Conservation (phyloP, 441 rosid genomes). For the Brassica hybrid region DNA sequence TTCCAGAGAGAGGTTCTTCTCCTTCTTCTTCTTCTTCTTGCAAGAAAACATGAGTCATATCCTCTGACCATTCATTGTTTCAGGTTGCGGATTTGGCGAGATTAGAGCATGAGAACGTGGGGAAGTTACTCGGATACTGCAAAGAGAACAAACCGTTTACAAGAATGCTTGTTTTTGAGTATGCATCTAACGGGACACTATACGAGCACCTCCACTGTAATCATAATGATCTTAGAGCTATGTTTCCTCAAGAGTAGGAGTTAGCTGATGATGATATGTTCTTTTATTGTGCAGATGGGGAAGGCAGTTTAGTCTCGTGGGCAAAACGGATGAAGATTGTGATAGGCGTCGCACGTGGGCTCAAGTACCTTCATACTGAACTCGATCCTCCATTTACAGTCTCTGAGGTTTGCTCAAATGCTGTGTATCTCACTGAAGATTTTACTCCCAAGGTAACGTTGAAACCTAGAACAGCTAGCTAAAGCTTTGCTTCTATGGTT, state of each 20-base stretch:
- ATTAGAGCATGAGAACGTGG: conserved; percentile 76
- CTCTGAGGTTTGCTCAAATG: conserved; percentile 82
- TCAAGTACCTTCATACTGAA: conserved; percentile 85
- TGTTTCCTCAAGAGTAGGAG: conserved; percentile 1
- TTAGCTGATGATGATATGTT: conserved; percentile 6
- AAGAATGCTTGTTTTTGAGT: conserved; percentile 95
- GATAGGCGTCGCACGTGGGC: conserved; percentile 82
- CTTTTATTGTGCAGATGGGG: conserved; percentile 71
- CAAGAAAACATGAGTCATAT: neutral
- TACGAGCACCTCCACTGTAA: conserved; percentile 97
- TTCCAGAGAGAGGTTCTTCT: conserved; percentile 82
- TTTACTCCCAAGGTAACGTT: conserved; percentile 82
- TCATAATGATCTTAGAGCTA: conserved; percentile 9
- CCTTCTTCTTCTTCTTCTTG: conserved; percentile 12
- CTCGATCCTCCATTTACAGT: conserved; percentile 89
- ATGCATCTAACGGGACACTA: conserved; percentile 98
- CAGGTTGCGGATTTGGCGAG: conserved; percentile 97
- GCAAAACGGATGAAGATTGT: conserved; percentile 85
- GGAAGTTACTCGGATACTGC: conserved; percentile 87
- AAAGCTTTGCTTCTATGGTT: neutral
- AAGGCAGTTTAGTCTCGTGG: conserved; percentile 87
- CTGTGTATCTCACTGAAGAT: conserved; percentile 96
- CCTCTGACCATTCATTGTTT: conserved; percentile 36
- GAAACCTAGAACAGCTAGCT: neutral
- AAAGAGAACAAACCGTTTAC: conserved; percentile 78